Conservation (phyloP, 805 yeast genomes). For the Priceomyces carsonii region DNA sequence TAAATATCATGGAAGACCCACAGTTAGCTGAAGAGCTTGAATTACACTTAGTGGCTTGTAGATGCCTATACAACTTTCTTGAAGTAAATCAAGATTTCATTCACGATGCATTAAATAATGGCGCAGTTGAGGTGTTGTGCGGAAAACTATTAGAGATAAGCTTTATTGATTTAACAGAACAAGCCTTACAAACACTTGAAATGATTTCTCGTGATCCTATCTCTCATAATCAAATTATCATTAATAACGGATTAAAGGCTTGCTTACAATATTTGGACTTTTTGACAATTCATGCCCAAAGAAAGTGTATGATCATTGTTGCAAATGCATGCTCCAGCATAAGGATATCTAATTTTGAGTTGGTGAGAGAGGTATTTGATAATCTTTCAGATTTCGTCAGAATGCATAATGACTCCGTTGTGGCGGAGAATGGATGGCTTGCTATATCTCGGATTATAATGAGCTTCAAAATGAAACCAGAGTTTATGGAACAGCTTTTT, state of each 20-base stretch:
- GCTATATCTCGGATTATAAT: conserved; percentile 60
- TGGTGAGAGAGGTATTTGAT: conserved; percentile 59
- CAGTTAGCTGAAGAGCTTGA: conserved; percentile 65
- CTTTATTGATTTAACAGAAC: conserved; percentile 91
- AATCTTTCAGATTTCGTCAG: conserved; percentile 56
- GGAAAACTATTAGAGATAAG: conserved; percentile 69
- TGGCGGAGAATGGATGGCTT: conserved; percentile 65
- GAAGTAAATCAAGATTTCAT: conserved; percentile 72
- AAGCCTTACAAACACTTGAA: conserved; percentile 75
- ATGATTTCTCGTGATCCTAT: conserved; percentile 60
- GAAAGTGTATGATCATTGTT: conserved; percentile 73
- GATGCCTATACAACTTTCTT: conserved; percentile 78
- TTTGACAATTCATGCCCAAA: conserved; percentile 84
- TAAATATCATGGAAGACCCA: conserved; percentile 60
- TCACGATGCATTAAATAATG: conserved; percentile 60
- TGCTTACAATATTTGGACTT: conserved; percentile 80
- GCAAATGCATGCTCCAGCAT: conserved; percentile 65
- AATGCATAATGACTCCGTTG: conserved; percentile 56
- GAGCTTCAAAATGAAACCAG: conserved; percentile 47
- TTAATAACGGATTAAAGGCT: conserved; percentile 61
- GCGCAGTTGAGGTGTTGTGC: conserved; percentile 66
- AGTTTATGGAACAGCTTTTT: conserved; percentile 46
- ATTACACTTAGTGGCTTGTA: conserved; percentile 77
- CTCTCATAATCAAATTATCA: conserved; percentile 48
- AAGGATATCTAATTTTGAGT: conserved; percentile 41